These are phyloP conservation scores for Alternaria solani DNA, from an alignment of 2,329 filamentous ascomycete species.

Conservation along the genomic window DNA sequence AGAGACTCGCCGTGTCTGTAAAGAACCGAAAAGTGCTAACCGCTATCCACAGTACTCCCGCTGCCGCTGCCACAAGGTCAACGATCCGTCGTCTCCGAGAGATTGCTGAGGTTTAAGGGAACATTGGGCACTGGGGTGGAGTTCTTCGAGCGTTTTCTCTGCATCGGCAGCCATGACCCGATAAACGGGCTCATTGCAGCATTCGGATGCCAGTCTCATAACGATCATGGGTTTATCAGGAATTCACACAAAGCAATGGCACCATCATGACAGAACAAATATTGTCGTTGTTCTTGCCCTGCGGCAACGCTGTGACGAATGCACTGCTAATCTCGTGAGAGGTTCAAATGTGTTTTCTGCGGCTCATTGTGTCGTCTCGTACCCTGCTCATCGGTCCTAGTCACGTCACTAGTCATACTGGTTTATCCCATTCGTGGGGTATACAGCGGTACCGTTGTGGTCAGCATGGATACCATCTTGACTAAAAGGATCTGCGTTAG, in stretches of 20 bases:
- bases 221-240: conserved; percentile 47
- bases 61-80: conserved; percentile 91
- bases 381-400: not conserved
- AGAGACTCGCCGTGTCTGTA: not conserved
- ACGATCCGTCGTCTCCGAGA: conserved; percentile 97
- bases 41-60: conserved; percentile 74
- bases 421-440: not conserved
- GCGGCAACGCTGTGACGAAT: not conserved
- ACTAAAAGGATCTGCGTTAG: not conserved
- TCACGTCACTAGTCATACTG: not conserved
- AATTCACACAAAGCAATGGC: conserved; percentile 49
- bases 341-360: not conserved
- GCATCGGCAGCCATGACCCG: conserved; percentile 41
- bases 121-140: conserved; percentile 42
- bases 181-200: conserved; percentile 40
- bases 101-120: conserved; percentile 87
- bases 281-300: conserved; percentile 1
- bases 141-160: conserved; percentile 49
- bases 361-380: not conserved
- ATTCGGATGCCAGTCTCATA: conserved; percentile 46
- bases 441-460: not conserved
- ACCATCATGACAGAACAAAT: conserved; percentile 40
- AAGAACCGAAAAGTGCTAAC: conserved; percentile 34
- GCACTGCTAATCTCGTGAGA: not conserved
- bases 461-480: not conserved